phyloP scores from a whole-genome alignment of 176 grass and related monocot species.

The Oryza nivara region DNA sequence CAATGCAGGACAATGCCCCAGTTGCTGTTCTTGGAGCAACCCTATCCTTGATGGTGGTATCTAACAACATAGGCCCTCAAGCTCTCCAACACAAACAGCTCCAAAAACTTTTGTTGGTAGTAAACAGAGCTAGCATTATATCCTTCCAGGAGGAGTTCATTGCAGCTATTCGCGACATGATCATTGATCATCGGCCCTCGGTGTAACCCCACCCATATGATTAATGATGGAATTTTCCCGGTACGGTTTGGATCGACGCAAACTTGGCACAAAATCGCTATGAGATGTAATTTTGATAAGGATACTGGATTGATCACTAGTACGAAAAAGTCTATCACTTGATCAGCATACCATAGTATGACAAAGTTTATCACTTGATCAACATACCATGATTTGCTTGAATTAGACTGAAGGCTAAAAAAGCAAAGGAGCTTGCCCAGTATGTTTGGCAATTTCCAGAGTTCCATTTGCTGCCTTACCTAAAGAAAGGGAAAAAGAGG shows the following conservation, averaged over 20 bases:
- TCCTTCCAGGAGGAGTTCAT: conserved; percentile 1
- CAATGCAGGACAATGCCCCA: conserved; percentile 1
- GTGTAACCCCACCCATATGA: conserved; percentile 47
- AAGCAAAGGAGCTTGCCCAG: background rate
- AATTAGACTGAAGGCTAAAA: background rate
- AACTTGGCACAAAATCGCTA: background rate
- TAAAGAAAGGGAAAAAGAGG: conserved; percentile 24
- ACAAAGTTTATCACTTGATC: background rate
- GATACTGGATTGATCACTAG: background rate
- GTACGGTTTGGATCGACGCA: conserved; percentile 17
- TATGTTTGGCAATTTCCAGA: conserved; percentile 39
- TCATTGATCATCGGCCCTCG: conserved; percentile 20
- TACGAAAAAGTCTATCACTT: background rate
- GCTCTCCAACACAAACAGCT: conserved; percentile 5
- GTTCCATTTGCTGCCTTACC: conserved; percentile 46
- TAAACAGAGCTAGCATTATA: conserved; percentile 31
- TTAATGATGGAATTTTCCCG: conserved; percentile 18
- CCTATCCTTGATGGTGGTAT: conserved; percentile 9
- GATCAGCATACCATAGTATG: background rate
- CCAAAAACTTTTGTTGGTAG: background rate
- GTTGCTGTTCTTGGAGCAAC: conserved; percentile 29
- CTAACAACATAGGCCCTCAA: conserved; percentile 34
- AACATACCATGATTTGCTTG: background rate
- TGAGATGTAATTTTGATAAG: background rate
- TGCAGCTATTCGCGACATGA: conserved; percentile 31